Evolutionary conservation across 106 monocot genomes (phyloP), one percentile per base, ranked within the genome.

Genomic region (Dioscorea dumetorum): DNA sequence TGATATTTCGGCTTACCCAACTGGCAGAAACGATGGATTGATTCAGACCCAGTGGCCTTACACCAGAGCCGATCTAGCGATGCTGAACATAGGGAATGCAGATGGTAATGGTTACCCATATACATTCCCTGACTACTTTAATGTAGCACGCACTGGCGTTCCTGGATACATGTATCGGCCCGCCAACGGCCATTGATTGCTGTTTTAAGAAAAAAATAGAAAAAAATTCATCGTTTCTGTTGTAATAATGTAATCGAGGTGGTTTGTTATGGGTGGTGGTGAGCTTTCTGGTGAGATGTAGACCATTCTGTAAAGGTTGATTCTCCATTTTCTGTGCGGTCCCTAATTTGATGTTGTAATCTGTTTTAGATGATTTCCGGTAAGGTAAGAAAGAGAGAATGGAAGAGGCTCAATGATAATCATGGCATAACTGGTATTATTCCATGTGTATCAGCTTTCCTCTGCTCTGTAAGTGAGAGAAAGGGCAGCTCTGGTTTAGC

Each of bases 91-190:
- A 33, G 78, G 78, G 8, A 18, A n/a, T 35, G 18, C 63, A 3
- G 84, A 86, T 53, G 60, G 52, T 10, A 80, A 84, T 64, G 76
- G 71, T 10, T 88, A 79, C 58, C 62, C 78, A 0, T 84, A 78
- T 49, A 79, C 74, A 24, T 57, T 50, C 9, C 65, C 66, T 0
- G 85, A 83, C 20, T 88, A 82, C 57, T 64, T 78, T 13, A 49
- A 71, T 75, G 15, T 83, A 58, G 35, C 72, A 0, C 48, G 74
- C 56, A 28, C 2, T 28, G 85, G 70, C 17, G 51, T 66, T 17
- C 82, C 82, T 49, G 73, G 81, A 32, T 91, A 88, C 31, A 63
- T 83, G 78, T 85, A 84, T 67, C 83, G 76, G 32, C 85, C 78
- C 11, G 35, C 82, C 14, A 79, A 78, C 66, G 86, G 84, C 24